Evolutionary conservation across 139 green algal genomes (phyloP).

Genomic region (Asterochloris erici): DNA sequence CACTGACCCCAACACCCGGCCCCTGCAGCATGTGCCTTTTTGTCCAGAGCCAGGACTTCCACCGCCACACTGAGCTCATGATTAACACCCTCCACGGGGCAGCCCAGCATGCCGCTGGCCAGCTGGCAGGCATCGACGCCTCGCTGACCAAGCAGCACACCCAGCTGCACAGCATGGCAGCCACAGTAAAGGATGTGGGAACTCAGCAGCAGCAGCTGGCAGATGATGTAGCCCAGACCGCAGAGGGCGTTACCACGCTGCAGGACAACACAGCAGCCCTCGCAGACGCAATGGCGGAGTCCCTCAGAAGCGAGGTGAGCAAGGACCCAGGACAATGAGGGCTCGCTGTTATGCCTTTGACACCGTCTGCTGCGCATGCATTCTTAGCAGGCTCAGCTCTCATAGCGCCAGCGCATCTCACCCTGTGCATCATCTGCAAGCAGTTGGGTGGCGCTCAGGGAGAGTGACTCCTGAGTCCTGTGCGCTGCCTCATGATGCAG

Average conservation of each 20-base stretch:
- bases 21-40: conserved; percentile 41
- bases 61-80: conserved; percentile 39
- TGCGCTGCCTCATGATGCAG: no score
- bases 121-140: neutral
- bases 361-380: no score
- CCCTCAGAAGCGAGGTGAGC: no score
- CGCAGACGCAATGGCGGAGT: no score
- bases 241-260: neutral
- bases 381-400: no score
- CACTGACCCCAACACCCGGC: neutral
- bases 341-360: no score
- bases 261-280: neutral
- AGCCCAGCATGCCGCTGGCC: neutral
- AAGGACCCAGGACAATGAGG: no score
- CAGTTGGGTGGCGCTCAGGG: no score
- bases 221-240: neutral
- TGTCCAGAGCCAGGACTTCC: conserved; percentile 49
- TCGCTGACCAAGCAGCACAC: neutral
- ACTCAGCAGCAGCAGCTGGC: neutral
- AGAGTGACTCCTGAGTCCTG: no score
- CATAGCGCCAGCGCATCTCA: no score
- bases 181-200: neutral
- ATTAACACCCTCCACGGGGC: conserved; percentile 31
- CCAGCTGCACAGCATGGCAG: neutral
- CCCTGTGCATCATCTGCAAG: no score